Conservation (phyloP, 1,139 yeast species). For the Lodderomyces theae region DNA sequence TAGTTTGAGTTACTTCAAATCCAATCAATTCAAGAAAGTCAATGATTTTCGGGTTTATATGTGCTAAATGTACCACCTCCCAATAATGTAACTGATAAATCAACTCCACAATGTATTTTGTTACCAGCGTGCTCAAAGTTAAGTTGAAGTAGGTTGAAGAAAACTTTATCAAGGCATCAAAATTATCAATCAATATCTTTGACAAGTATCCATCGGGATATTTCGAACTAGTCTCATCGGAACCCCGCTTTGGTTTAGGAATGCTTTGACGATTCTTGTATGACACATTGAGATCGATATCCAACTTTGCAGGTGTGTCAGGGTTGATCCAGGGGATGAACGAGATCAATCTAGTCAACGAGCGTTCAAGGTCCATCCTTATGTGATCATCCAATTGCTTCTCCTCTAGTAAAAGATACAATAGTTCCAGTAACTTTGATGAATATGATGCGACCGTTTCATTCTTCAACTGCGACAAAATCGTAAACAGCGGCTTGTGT, state of each 20-base stretch:
- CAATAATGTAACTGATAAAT: conserved; percentile 42
- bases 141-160: conserved; percentile 37
- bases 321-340: conserved; percentile 22
- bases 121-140: conserved; percentile 38
- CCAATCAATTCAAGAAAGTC: conserved; percentile 33
- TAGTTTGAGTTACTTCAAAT: conserved; percentile 37
- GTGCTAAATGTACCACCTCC: conserved; percentile 45
- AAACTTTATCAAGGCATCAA: conserved; percentile 27
- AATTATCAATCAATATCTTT: conserved; percentile 40
- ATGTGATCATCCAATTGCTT: conserved; percentile 28
- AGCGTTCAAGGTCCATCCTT: conserved; percentile 29
- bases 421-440: conserved; percentile 26
- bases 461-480: conserved; percentile 5
- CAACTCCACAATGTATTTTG: conserved; percentile 38
- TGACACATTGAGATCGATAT: conserved; percentile 7
- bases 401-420: conserved; percentile 29
- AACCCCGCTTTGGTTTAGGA: conserved; percentile 1
- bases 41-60: conserved; percentile 32
- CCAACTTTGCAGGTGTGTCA: conserved; percentile 2
- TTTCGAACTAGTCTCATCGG: not conserved
- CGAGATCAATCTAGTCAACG: conserved; percentile 27
- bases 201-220: conserved; percentile 39
- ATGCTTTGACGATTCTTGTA: conserved; percentile 9
- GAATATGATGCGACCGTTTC: conserved; percentile 24
- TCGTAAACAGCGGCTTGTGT: conserved; percentile 18